Evolutionary conservation across 352 stramenopile species (phyloP).

Genomic region (Globisporangium irregulare): DNA sequence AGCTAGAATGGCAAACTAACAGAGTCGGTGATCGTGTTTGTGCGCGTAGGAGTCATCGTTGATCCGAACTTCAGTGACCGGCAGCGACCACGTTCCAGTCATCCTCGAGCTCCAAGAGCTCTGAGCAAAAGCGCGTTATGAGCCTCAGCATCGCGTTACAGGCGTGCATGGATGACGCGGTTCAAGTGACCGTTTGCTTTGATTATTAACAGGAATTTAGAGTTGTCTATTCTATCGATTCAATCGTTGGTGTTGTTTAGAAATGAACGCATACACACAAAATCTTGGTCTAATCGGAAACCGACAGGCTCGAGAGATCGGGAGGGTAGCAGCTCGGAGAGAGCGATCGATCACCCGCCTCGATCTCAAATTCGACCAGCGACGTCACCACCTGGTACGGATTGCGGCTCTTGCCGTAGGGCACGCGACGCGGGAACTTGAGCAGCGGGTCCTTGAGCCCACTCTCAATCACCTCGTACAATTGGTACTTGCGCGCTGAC

Average conservation of each 20-base stretch:
- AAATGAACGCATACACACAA: neutral
- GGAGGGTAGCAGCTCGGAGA: conserved; percentile 14
- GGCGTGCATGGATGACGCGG: neutral
- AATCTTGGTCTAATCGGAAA: neutral
- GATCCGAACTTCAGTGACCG: conserved; percentile 58
- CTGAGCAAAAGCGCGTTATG: neutral
- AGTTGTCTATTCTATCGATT: neutral
- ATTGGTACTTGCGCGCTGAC: conserved; percentile 35
- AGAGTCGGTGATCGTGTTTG: neutral
- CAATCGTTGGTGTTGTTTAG: neutral
- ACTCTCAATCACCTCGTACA: conserved; percentile 59
- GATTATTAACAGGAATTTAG: conserved; percentile 1
- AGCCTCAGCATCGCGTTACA: neutral
- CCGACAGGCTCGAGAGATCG: neutral
- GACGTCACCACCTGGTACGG: conserved; percentile 31
- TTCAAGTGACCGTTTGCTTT: neutral
- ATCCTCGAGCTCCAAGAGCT: conserved; percentile 49
- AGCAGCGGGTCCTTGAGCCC: conserved; percentile 19
- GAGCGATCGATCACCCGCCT: conserved; percentile 36
- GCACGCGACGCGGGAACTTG: conserved; percentile 12
- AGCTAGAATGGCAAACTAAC: neutral
- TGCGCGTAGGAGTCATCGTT: conserved; percentile 40
- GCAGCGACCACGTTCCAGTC: conserved; percentile 81
- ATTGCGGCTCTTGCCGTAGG: conserved; percentile 17
- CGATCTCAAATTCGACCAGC: conserved; percentile 59